phyloP scores from a whole-genome alignment of 1,284 basidiomycete genomes.

The Gymnopus androsaceus region DNA sequence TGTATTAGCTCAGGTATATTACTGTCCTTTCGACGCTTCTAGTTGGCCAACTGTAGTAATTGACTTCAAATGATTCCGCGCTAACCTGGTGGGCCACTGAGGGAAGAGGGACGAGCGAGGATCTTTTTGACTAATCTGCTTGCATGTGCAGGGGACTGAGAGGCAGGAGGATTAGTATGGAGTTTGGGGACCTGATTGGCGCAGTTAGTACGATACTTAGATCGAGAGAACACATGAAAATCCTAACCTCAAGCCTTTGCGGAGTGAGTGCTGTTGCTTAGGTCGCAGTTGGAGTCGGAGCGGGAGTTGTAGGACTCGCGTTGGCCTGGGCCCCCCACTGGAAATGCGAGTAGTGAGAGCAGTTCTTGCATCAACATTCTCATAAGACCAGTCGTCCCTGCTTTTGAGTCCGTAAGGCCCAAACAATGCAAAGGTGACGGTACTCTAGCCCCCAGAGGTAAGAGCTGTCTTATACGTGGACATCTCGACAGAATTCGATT shows the following conservation, averaged over 20 bases:
- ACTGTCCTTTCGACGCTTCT: no score
- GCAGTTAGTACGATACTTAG: background rate
- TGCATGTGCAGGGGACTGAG: no score
- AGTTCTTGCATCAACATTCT: background rate
- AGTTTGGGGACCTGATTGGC: background rate
- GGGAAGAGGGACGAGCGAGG: slow-evolving; percentile 3
- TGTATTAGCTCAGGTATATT: no score
- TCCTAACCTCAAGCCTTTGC: background rate
- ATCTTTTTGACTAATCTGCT: background rate
- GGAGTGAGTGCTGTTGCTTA: no score
- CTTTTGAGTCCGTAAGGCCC: background rate
- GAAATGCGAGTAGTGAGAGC: background rate
- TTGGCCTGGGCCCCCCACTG: background rate
- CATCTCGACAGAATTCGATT: background rate
- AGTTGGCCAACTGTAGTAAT: no score
- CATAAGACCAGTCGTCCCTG: background rate
- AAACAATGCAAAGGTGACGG: background rate
- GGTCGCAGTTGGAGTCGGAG: no score
- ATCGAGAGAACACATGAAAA: background rate
- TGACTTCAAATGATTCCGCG: no score
- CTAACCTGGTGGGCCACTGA: background rate
- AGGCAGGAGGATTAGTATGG: background rate
- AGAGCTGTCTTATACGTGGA: background rate
- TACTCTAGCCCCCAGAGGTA: background rate
- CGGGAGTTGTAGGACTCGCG: background rate